Evolutionary conservation across 139 green algal genomes (phyloP).

Genomic region (Desmodesmus armatus): DNA sequence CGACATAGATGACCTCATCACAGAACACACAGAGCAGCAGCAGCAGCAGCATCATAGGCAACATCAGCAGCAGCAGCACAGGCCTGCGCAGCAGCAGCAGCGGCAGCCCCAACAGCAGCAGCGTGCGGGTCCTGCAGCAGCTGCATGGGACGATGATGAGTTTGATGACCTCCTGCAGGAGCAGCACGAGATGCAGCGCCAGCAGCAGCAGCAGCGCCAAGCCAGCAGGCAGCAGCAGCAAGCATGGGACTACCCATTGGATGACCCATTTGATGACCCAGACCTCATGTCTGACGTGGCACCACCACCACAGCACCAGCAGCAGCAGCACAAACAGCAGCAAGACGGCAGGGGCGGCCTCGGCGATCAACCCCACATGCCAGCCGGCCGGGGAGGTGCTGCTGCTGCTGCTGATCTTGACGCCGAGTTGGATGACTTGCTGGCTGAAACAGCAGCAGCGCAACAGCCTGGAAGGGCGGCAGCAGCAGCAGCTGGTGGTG

Average conservation of each 20-base stretch:
- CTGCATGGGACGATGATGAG: slow-evolving; percentile 2
- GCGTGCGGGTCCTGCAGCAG: neutral
- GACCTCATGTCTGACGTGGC: neutral
- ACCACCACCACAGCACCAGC: neutral
- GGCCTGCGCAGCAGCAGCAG: slow-evolving; percentile 10
- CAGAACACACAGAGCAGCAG: too few species aligned
- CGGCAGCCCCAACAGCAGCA: neutral
- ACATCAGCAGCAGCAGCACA: slow-evolving; percentile 14
- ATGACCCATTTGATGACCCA: neutral
- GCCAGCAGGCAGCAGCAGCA: neutral
- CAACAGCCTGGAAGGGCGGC: neutral
- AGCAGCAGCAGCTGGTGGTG: slow-evolving; percentile 1
- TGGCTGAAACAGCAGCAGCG: neutral
- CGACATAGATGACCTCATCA: too few species aligned
- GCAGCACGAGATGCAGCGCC: neutral
- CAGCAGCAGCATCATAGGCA: neutral
- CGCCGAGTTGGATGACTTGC: slow-evolving; percentile 20
- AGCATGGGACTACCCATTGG: neutral
- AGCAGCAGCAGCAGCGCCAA: neutral
- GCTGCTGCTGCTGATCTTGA: neutral
- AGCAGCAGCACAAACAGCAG: neutral
- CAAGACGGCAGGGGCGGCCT: neutral
- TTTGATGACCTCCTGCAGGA: slow-evolving; percentile 20
- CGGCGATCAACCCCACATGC: neutral
- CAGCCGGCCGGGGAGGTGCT: neutral